Evolutionary conservation across 805 yeast species (phyloP), one percentile per base, ranked within the genome.

Genomic region (Cyberlindnera subsufficiens): DNA sequence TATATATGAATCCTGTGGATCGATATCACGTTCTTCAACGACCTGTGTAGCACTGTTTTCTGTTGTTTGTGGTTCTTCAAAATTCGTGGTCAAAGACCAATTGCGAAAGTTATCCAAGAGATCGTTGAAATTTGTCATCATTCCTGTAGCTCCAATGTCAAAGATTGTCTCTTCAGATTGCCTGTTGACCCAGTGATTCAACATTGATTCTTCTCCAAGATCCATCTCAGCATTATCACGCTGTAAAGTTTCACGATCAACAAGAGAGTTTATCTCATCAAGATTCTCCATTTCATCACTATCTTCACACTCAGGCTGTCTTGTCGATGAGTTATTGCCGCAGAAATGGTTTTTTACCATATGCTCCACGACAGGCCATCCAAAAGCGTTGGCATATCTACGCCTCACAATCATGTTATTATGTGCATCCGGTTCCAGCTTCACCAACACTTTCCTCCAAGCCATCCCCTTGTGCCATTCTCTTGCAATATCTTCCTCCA

Each of bases 291-390:
- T 5, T 13, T 53, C 55, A n/a, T 10, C 42, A 8, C 45, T 30
- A 2, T 43, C 41, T 8, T 37, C 38, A n/a, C 25, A 14, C 3
- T 9, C 16, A 7, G 5, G 19, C 15, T 7, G 19, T 11, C 4
- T 37, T 14, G 1, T 35, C 27, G 14, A 30, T 39, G 3, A 32
- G 5, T 1, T 9, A n/a, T 9, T 22, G 17, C 30, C 16, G 4
- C 22, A 56, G 59, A 86, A 86, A 65, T 86, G 93, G 39, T 73
- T 69, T 13, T 69, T 66, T 2, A 81, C 75, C 46, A 86, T 56
- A 57, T 83, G 93, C 45, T 84, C 89, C 37, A 85, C 66, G 0
- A 84, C 86, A 1, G 77, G 79, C 95, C 95, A 86, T 1, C 95
- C 95, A 61, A 79, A 85, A 0, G 91, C 93, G 64, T 86, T 86